Evolutionary conservation across 257 asterid species (phyloP), one percentile per base, ranked within the genome.

Genomic region (Solanum dulcamara): DNA sequence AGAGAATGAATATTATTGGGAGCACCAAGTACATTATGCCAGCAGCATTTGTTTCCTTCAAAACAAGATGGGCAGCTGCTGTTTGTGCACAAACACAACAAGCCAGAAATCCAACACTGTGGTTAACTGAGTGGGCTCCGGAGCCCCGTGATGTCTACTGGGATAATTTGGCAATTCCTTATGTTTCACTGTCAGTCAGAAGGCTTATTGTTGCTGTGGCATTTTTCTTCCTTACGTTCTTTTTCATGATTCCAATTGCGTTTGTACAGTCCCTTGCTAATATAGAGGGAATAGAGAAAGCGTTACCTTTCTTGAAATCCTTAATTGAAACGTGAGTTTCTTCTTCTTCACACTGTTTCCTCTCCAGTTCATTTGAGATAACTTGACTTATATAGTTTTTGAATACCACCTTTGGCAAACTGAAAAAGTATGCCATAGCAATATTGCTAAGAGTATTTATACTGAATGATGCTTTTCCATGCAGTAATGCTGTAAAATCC

Each of bases 41-140:
- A 9, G 94, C 95, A 9, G 95, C 98, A 81, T 95, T 95, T 90
- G 99, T 95, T 88, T 95, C 99, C 75, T 95, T 95, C 87, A 93
- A 81, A 91, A 92, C 97, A 81, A 91, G 99, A 84, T 95, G 99
- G 98, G 98, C 92, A 67, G 98, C 99, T 81, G 98, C 97, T 83
- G 98, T 94, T 87, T 92, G 97, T 86, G 99, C 99, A 37, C 99
- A 95, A 89, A 95, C 99, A 70, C 94, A 92, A 81, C 98, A 93
- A 88, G 89, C 97, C 26, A 90, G 96, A 91, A 92, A 95, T 79
- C 99, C 99, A 2, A 95, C 99, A 32, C 20, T 90, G 86, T 95
- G 99, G 99, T 86, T 95, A 83, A 95, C 99, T 22, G 98, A 92
- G 83, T 95, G 98, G 98, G 98, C 98, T 59, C 83, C 98, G 35